Percentiles rank a stretch among this genome's conserved stretches.
Conservation (phyloP, 2,329 filamentous ascomycete genomes). For the Dothideomycetidae sp. region DNA sequence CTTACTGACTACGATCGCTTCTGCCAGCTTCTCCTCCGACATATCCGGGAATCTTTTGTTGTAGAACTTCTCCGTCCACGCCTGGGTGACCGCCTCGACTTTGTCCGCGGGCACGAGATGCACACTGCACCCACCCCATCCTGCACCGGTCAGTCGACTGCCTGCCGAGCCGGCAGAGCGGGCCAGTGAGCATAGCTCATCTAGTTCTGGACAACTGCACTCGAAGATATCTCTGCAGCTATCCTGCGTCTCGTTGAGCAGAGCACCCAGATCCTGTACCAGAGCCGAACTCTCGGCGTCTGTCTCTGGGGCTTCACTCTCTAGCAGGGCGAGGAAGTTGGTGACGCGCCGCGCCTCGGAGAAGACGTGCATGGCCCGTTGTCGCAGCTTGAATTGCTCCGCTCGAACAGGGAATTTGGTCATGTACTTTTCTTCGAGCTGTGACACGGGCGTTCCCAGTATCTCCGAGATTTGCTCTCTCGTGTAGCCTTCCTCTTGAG, state of each 20-base stretch:
- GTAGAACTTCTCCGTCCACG: constrained; percentile 74
- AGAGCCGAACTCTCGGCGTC: constrained; percentile 49
- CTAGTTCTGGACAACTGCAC: constrained; percentile 85
- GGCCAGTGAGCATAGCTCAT: constrained; percentile 72
- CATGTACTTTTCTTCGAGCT: constrained; percentile 66
- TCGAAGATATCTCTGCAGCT: constrained; percentile 81
- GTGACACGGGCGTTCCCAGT: constrained; percentile 52
- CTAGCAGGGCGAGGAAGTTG: constrained; percentile 66
- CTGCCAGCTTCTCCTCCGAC: constrained; percentile 56
- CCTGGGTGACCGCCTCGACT: constrained; percentile 61
- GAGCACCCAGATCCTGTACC: constrained; percentile 56
- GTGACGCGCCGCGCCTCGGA: constrained; percentile 76
- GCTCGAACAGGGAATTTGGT: constrained; percentile 81
- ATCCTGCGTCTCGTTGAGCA: constrained; percentile 81
- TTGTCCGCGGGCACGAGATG: constrained; percentile 79
- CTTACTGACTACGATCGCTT: constrained; percentile 77
- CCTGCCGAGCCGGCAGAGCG: constrained; percentile 67
- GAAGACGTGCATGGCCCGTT: constrained; percentile 83
- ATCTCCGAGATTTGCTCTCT: constrained; percentile 66
- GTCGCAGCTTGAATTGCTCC: constrained; percentile 71
- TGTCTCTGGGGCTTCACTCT: constrained; percentile 24
- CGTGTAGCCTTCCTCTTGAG: constrained; percentile 72
- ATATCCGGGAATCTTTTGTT: constrained; percentile 52
- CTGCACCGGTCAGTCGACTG: constrained; percentile 76
- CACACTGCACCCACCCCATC: constrained; percentile 93